Conservation (phyloP, 208 protist genomes). For the Leishmania martiniquensis region DNA sequence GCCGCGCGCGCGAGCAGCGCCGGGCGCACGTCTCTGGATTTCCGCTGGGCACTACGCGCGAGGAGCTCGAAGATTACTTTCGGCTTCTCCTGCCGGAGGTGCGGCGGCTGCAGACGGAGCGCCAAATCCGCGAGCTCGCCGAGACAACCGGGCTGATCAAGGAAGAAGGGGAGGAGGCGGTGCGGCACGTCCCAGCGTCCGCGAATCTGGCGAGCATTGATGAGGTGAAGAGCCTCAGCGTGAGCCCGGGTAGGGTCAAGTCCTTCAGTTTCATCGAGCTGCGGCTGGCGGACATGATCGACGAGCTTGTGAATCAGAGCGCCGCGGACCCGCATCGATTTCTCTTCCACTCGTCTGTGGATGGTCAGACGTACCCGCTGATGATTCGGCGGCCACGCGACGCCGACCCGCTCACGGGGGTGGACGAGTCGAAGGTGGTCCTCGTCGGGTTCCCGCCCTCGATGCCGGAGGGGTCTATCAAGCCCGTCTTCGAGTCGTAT, state of each 20-base stretch:
- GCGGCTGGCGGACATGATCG: slow-evolving; percentile 78
- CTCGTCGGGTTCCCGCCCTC: slow-evolving; percentile 76
- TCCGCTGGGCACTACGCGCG: slow-evolving; percentile 50
- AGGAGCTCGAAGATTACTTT: slow-evolving; percentile 78
- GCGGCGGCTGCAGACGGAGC: slow-evolving; percentile 70
- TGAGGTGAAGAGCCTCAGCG: slow-evolving; percentile 48
- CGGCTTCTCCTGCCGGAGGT: slow-evolving; percentile 69
- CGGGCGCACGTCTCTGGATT: slow-evolving; percentile 86
- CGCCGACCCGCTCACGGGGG: slow-evolving; percentile 52
- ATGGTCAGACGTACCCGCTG: slow-evolving; percentile 59
- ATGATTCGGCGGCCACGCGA: slow-evolving; percentile 78
- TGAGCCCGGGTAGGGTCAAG: slow-evolving; percentile 61
- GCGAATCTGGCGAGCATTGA: slow-evolving; percentile 69
- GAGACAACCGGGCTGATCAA: slow-evolving; percentile 24
- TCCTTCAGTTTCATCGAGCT: slow-evolving; percentile 89
- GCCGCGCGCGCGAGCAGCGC: slow-evolving; percentile 66
- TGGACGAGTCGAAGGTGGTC: slow-evolving; percentile 70
- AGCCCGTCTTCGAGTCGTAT: slow-evolving; percentile 64
- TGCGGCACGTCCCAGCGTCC: slow-evolving; percentile 64
- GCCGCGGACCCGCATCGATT: slow-evolving; percentile 56
- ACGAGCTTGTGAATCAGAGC: slow-evolving; percentile 71
- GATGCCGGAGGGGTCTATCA: slow-evolving; percentile 55
- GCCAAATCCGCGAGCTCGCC: slow-evolving; percentile 61
- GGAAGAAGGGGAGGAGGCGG: slow-evolving; percentile 40
- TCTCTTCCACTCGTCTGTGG: slow-evolving; percentile 51